A percentile compares a stretch with the other conserved stretches of the same genome.
These are phyloP conservation scores for Mycena galericulata DNA, from an alignment of 768 basidiomycete species.

Conservation along the genomic window DNA sequence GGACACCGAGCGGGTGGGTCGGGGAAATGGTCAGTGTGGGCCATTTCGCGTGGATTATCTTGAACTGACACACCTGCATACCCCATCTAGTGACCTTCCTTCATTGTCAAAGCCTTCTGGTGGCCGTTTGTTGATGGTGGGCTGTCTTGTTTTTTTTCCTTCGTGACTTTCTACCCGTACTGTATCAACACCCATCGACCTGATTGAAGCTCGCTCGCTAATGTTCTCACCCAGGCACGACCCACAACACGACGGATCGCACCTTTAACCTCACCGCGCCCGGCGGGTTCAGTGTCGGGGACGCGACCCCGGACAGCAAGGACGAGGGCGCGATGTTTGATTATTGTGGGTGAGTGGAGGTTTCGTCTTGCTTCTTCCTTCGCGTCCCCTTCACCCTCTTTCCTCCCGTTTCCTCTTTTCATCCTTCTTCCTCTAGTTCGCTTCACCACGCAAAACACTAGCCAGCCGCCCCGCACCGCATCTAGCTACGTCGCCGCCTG, in stretches of 20 bases:
- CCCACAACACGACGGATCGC: conserved; percentile 86
- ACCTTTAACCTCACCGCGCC: conserved; percentile 71
- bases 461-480: too few species aligned
- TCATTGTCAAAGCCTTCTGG: too few species aligned
- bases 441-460: too few species aligned
- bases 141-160: neutral
- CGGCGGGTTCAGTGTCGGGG: conserved; percentile 44
- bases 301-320: neutral
- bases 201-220: too few species aligned
- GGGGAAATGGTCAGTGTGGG: too few species aligned
- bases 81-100: too few species aligned
- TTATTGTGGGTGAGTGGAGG: conserved; percentile 26
- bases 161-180: too few species aligned
- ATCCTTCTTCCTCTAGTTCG: neutral
- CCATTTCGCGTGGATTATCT: too few species aligned
- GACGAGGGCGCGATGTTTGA: neutral
- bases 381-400: neutral
- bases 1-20: too few species aligned
- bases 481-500: conserved; percentile 64
- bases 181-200: too few species aligned
- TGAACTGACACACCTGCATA: too few species aligned
- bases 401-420: neutral
- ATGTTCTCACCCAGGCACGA: conserved; percentile 55
- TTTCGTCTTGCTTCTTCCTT: conserved; percentile 30
- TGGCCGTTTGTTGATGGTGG: conserved; percentile 64